Evolutionary conservation across 169 alveolate species (phyloP), one percentile per base, ranked within the genome.

Genomic region (Plasmodium malariae): DNA sequence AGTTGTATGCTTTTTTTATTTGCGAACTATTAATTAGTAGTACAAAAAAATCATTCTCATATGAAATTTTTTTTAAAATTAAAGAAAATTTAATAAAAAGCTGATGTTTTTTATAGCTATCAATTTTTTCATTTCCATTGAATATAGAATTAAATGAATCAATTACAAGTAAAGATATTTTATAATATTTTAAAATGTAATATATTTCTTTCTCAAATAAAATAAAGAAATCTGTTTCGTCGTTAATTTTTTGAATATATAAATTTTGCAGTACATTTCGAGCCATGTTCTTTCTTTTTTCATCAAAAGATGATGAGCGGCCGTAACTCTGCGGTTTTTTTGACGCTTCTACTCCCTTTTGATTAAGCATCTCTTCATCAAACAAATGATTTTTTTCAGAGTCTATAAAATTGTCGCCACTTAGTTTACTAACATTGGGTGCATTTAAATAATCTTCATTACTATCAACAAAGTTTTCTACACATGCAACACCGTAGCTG

Each of bases 201-300:
- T 34, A 34, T 24, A 78, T 62, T 40, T 78, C 70, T 63, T 48
- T 60, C 28, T 78, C 57, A 30, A 78, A 62, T 78, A 78, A 78
- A 19, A 30, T 19, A 54, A 78, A 78, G n/a, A 78, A 78, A 2
- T 78, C 89, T 55, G 26, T 78, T 4, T 78, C 74, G 14, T 63
- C 89, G 55, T 78, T 62, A 26, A 78, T 45, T 63, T 78, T 78
- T 30, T 78, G 76, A 62, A 78, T 78, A 57, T 78, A 78, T 21
- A 78, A 78, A 37, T 78, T 78, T 78, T 26, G 9, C 21, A 78
- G 49, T 32, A 69, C 36, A 5, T 43, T 62, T 54, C 37, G 28
- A 24, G 37, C 60, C 7, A 45, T 17, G 48, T 68, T 28, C 59
- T 34, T 67, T 67, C 40, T 40, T 14, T 48, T 14, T 21, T 57